Evolutionary conservation across 768 basidiomycete species (phyloP), one percentile per base, ranked within the genome.

Genomic region (Arthromyces matolae): DNA sequence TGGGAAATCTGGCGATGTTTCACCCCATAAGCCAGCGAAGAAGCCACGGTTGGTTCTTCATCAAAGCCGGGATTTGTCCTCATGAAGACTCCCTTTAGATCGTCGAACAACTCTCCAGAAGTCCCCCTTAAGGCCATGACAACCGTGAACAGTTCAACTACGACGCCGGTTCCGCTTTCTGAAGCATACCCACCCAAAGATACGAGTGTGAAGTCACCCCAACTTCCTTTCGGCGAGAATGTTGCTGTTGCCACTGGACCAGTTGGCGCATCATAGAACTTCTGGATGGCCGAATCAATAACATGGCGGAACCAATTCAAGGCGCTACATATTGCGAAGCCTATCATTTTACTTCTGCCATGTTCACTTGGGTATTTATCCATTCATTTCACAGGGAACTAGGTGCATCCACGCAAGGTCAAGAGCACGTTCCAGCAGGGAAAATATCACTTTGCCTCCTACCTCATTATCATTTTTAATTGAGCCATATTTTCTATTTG

Each of bases 21-120:
- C 84, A 5, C 78, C 83, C 8, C 85, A 88, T 50, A 71, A 80
- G 68, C 86, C 86, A n/a, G 83, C 84, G 60, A 89, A 89, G 75
- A 85, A 84, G 64, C 79, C 80, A 80, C 83, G 84, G 86, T 88
- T 71, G 70, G 82, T 82, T 58, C 57, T 59, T 62, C 59, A 54
- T 60, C 53, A 56, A 58, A 45, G 47, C 57, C 53, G 51, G 60
- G 67, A 57, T 62, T 52, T 49, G 59, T 57, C 45, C 59, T 61
- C 55, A 64, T 53, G 46, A 50, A 44, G 42, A 32, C 40, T 59
- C 49, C 57, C 58, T 59, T 58, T 61, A 81, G 79, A 63, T 81
- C 79, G 50, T 75, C 74, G 14, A 69, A 69, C 53, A 62, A 66
- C 22, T 57, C 63, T 27, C 55, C 71, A 34, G 70, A 73, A 49